Percentiles rank a stretch among this genome's conserved stretches.
Conservation (phyloP, 257 asterid genomes). For the Solanum corneliomulleri region DNA sequence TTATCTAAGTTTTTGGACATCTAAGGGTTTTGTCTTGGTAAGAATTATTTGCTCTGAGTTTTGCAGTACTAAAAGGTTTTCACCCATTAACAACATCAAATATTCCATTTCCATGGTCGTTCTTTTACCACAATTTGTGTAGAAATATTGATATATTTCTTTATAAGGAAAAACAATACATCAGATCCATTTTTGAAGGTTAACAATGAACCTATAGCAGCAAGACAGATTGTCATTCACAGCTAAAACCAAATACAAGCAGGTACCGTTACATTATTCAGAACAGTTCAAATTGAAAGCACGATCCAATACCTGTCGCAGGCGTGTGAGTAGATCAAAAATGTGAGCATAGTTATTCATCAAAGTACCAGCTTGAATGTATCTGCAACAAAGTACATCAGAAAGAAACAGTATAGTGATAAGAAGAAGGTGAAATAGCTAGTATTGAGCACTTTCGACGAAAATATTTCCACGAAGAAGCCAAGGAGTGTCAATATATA, state of each 20-base stretch:
- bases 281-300: neutral
- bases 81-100: neutral
- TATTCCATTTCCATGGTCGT: neutral
- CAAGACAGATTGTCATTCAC: neutral
- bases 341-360: constrained; percentile 92
- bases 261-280: neutral
- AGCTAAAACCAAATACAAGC: neutral
- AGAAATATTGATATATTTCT: neutral
- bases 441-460: neutral
- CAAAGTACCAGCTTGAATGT: constrained; percentile 52
- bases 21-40: neutral
- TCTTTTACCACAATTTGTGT: neutral
- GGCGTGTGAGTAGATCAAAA: constrained; percentile 84
- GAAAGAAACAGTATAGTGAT: neutral
- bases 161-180: neutral
- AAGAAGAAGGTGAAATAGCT: neutral
- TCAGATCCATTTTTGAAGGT: neutral
- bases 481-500: neutral
- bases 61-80: neutral
- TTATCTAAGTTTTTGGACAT: neutral
- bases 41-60: neutral
- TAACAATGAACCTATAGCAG: neutral
- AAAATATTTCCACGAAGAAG: neutral
- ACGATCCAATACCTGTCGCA: constrained; percentile 60
- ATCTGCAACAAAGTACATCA: constrained; percentile 35